Evolutionary conservation across 805 yeast genomes (phyloP), one percentile per base, ranked within the genome.

Genomic region (Pachysolen tannophilus): DNA sequence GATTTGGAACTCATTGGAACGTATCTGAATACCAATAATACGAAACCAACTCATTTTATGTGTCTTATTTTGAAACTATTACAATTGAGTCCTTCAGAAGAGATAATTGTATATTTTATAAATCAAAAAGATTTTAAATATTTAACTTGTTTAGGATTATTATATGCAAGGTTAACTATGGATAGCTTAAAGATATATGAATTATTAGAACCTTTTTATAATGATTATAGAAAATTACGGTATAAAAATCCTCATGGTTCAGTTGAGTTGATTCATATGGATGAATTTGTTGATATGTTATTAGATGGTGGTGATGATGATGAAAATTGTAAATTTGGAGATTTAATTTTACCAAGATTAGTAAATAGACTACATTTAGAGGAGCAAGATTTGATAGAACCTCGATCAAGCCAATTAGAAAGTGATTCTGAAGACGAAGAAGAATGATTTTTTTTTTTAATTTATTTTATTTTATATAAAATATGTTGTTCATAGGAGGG

Each of bases 121-220:
- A 53, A 53, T 2, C 92, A 88, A 46, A 58, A 63, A 33, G 75
- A 79, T 37, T 88, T 88, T 67, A 84, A 85, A 55, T 87, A 86
- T 49, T 55, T 85, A 32, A 74, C 82, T 1, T 80, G 83, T 1
- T 51, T 90, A 37, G 72, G 78, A 1, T 65, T 88, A 21, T 48
- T 82, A n/a, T 88, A 83, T 50, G 53, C 69, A 9, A 54, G 92
- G 35, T 42, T 72, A 37, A 65, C 69, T 3, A 58, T 49, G 46
- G 52, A 63, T 6, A 58, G 74, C 2, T 59, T 49, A 16, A 66
- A 63, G 3, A 70, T 78, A 2, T 78, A 72, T 52, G 33, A 41
- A 21, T 43, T 61, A 8, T 60, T 86, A 23, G 86, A 75, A 47
- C 69, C 72, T 5, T 65, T 70, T 39, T 57, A 72, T 14, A 56